Base-by-base conservation (phyloP, 768 basidiomycete genomes). In the Rhodotorula paludigena region DNA sequence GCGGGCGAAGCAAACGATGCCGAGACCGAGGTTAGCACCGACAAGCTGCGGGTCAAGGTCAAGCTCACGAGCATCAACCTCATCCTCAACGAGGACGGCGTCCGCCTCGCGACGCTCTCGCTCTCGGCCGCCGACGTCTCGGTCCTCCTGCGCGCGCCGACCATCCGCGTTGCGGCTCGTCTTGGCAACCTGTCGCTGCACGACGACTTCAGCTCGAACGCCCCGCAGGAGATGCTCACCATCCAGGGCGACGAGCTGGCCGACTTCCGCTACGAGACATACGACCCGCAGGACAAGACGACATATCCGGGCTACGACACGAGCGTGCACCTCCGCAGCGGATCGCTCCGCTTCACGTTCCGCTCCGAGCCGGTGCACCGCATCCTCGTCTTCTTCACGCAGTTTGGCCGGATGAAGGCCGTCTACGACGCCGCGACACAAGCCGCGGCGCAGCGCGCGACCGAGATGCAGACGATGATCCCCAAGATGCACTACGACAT, bases 201-300 rank as follows among this genome's bases (percentile, higher is more conserved):
- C 69, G 93, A 97, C 75, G 76, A 80, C 56, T 66, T 73, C 57
- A 71, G 77, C 20, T 65, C 76, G 23, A 57, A 49, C 5, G 85
- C 92, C 74, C 82, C 84, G 7, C 84, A 85, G 56, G 93, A 93
- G 80, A 83, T 98, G 8, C 80, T 98, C 63, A 89, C 91, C 39
- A 97, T 98, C 63, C 90, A 98, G 74, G 96, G 93, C 55, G 85
- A 89, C 74, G 87, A 97, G 75, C 86, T 99, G 47, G 93, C 92
- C 25, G 89, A 94, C 78, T 90, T 99, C 81, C 84, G 83, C 61
- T 99, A 98, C 78, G 88, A 93, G 77, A 98, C 91, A 0, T 92
- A 85, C 78, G 89, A 93, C 77, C 84, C 89, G 4, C 77, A 80
- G 38, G 87, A 84, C 64, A 73, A 84, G 60, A 84, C 87, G 49